Percentiles rank a stretch among this genome's conserved stretches.
phyloP scores from a whole-genome alignment of 768 basidiomycete genomes.

The Phlegmacium glaucopus region DNA sequence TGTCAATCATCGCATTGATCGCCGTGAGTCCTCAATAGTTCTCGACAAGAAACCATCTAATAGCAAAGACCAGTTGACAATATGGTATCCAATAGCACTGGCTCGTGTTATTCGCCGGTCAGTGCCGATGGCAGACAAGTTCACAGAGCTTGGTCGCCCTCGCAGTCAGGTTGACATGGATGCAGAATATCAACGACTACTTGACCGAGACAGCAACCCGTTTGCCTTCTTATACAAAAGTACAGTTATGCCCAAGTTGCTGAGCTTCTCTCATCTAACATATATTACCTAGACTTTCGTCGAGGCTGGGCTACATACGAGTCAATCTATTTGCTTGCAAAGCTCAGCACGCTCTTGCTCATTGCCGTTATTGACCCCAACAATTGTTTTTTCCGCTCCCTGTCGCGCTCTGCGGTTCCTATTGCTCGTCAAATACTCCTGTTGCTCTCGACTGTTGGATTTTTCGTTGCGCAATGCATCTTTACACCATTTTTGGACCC shows the following conservation, averaged over 20 bases:
- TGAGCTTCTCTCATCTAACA: constrained; percentile 3
- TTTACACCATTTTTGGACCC: constrained; percentile 66
- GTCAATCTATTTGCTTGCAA: constrained; percentile 63
- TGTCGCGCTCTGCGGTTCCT: constrained; percentile 45
- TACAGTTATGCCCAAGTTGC: constrained; percentile 24
- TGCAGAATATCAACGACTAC: constrained; percentile 64
- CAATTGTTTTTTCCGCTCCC: constrained; percentile 69
- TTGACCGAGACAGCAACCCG: constrained; percentile 62
- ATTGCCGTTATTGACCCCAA: constrained; percentile 64
- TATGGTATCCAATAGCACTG: constrained; percentile 70
- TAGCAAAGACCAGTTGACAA: constrained; percentile 45
- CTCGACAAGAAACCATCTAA: background rate
- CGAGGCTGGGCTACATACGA: constrained; percentile 67
- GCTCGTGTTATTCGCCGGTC: constrained; percentile 51
- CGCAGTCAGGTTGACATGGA: constrained; percentile 57
- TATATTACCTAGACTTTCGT: constrained; percentile 51
- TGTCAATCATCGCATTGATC: constrained; percentile 48
- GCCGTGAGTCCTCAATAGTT: constrained; percentile 40
- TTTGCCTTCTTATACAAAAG: constrained; percentile 70
- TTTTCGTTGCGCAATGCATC: constrained; percentile 60
- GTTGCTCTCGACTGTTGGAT: constrained; percentile 50
- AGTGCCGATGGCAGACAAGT: constrained; percentile 62
- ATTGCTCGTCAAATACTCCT: constrained; percentile 62
- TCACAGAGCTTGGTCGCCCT: constrained; percentile 66
- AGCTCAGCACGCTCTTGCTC: constrained; percentile 62